Base-by-base conservation (phyloP, 208 protist species). In the Strigomonas galati region DNA sequence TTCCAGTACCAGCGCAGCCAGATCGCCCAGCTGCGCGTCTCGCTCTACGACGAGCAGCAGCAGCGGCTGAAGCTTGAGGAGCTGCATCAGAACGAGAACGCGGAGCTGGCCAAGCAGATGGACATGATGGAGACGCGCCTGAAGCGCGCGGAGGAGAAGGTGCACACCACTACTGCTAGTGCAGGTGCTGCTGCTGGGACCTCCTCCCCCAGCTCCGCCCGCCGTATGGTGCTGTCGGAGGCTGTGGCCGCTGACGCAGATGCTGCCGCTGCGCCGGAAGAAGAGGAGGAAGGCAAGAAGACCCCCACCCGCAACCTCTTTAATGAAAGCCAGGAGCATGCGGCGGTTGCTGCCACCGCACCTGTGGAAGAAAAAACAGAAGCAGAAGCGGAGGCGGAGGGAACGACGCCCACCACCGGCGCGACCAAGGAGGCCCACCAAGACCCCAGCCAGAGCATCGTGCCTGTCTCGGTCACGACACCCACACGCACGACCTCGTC, bases 1-100 rank as follows among this genome's bases (percentile, higher is more conserved):
- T 55, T 74, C 62, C 65, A 69, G 48, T 44, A 65, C 21, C 51
- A 75, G 30, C 51, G 65, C 5, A 65, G 46, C 24, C 66, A 63
- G 32, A 60, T 85, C 26, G 37, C 54, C 23, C 49, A 69, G 30
- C 68, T 86, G 53, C 67, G 73, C n/a, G 28, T 55, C 14, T 49
- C 56, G 17, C 72, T 87, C 27, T 76, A 74, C 31, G 51, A 65
- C 32, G 82, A 81, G 70, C 73, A 83, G 62, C 62, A 67, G 37
- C 67, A 83, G 65, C 74, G 82, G 10, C 72, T 88, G 12, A 57
- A 77, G 32, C 69, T 77, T 12, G 81, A 92, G 65, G 74, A 85
- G 59, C 59, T 73, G 27, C 82, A 65, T 35, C 76, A 83, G 23
- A 65, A 72, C 21, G 67, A 69, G 23, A 30, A 69, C 2, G 49